Base-by-base conservation (phyloP, 306 rosid species). In the Cajanus cajan region DNA sequence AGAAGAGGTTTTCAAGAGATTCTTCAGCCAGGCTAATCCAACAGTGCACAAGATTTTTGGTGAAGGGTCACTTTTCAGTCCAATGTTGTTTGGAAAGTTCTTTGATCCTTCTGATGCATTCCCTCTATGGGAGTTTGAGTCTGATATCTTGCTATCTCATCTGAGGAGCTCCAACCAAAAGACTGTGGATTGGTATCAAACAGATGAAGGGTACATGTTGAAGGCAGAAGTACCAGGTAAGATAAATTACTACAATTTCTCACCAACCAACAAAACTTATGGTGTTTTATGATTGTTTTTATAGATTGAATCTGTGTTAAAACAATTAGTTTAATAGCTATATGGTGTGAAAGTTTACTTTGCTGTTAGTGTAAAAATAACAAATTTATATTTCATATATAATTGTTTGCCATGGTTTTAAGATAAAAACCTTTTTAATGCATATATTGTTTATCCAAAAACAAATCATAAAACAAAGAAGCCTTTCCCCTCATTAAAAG, bases 81-180 rank as follows among this genome's bases (percentile, higher is more conserved):
- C 98, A 41, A 75, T 89, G 86, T 80, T 94, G 93, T 94, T 92
- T 55, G 97, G 97, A 18, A 94, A 92, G 59, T 92, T 88, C 84
- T 94, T 94, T 71, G 97, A 94, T 80, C 98, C 98, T 73, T 93
- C 97, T 47, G 98, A 94, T 83, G 97, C 98, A 7, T 94, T 94
- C 77, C 98, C 97, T 16, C 87, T 94, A 0, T 92, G 97, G 98
- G 97, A 94, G 48, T 88, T 94, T 82, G 97, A 94, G 66, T 88
- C 97, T 0, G 93, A 94, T 58, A 34, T 79, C 41, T 84, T 94
- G 82, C 74, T 94, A 79, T 85, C 90, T 39, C 80, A 85, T 75
- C 88, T 90, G 31, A 78, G 89, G 73, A 88, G 78, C 86, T 80
- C 86, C 1, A 90, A 86, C 51, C 91, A 86, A 83, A 86, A 71